These are phyloP conservation scores for Heliamphora exappendiculata DNA, from an alignment of 148 eudicot genomes.

Conservation along the genomic window DNA sequence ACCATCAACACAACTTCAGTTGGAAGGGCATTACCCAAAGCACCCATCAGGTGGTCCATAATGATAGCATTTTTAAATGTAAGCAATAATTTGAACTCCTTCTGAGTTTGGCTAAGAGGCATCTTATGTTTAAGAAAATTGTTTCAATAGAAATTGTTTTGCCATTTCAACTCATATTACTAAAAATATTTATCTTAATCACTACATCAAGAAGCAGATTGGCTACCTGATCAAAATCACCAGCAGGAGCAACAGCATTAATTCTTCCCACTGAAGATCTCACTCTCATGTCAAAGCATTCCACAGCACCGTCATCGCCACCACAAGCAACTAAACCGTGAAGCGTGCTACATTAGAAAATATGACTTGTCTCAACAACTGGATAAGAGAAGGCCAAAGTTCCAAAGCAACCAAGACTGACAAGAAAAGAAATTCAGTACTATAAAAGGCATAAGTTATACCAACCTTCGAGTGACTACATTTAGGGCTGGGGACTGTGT, in stretches of 20 bases:
- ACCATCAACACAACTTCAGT: background rate
- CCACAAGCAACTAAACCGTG: slow-evolving; percentile 96
- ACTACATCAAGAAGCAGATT: background rate
- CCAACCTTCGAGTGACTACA: slow-evolving; percentile 84
- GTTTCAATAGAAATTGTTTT: background rate
- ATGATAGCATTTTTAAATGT: background rate
- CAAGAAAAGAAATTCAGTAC: background rate
- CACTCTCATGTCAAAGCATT: slow-evolving; percentile 90
- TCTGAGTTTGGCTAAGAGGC: background rate
- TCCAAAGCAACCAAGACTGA: slow-evolving; percentile 1
- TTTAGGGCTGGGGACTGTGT: slow-evolving; percentile 86
- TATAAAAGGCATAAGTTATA: slow-evolving; percentile 1
- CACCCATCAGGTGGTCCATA: background rate
- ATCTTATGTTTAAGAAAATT: background rate
- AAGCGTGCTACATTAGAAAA: slow-evolving; percentile 48
- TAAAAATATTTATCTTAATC: background rate
- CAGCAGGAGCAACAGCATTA: slow-evolving; percentile 55
- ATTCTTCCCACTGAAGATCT: slow-evolving; percentile 81
- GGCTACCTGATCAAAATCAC: slow-evolving; percentile 58
- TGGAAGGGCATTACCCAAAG: background rate
- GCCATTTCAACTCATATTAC: background rate
- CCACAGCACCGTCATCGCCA: slow-evolving; percentile 95
- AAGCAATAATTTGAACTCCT: background rate
- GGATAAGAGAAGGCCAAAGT: background rate
- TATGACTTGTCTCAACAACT: slow-evolving; percentile 10